A percentile compares a stretch with the other conserved stretches of the same genome.
phyloP scores from a whole-genome alignment of 192 early-diverging fungal species.

The Coemansia sp. region DNA sequence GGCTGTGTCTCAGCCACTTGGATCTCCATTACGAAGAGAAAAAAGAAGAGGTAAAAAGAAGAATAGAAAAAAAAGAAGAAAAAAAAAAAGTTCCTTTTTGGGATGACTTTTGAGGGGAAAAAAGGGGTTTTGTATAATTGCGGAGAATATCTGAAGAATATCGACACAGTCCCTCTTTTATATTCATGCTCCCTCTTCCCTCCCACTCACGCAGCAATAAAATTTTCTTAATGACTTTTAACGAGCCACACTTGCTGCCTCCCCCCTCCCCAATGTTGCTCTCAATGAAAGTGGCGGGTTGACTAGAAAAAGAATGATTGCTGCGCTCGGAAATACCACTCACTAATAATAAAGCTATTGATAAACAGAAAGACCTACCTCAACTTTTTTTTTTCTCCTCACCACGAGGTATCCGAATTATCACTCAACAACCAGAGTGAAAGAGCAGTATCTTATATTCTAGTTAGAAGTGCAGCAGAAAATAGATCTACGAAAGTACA shows the following conservation, averaged over 20 bases:
- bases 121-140: neutral
- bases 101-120: neutral
- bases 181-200: neutral
- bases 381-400: neutral
- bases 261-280: neutral
- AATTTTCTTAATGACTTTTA: neutral
- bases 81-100: neutral
- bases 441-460: too few relatives aligned
- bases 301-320: neutral
- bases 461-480: neutral
- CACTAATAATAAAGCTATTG: neutral
- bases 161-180: neutral
- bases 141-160: neutral
- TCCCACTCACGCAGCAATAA: neutral
- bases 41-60: neutral
- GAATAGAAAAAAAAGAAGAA: too few relatives aligned
- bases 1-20: constrained; percentile 12
- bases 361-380: neutral
- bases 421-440: neutral
- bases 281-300: neutral
- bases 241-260: neutral
- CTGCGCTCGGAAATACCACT: neutral
- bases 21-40: constrained; percentile 19
- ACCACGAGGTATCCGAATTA: neutral
- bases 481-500: neutral